phyloP scores from a whole-genome alignment of 768 basidiomycete species.

The Lactarius psammicola region DNA sequence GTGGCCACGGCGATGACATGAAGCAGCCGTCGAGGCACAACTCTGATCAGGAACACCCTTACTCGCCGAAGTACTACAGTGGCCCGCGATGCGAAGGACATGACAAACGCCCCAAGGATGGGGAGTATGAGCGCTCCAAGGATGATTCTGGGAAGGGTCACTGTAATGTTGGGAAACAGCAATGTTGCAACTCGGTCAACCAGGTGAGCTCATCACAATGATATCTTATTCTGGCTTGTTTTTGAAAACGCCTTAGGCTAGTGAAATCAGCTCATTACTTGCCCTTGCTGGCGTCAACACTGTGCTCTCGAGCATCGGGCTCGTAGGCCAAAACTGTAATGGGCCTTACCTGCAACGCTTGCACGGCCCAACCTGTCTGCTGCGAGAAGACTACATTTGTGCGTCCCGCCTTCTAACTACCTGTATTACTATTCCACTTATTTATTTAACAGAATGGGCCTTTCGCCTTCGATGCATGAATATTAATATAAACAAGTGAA shows the following conservation, averaged over 20 bases:
- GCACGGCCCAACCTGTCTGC: background rate
- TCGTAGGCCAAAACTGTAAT: background rate
- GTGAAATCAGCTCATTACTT: background rate
- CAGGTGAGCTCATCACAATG: background rate
- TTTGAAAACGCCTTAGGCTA: background rate
- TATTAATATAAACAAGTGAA: background rate
- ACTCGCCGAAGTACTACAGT: background rate
- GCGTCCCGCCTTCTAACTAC: background rate
- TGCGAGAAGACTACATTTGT: background rate
- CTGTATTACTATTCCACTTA: background rate
- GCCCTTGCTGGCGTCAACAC: background rate
- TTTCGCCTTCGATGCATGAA: background rate
- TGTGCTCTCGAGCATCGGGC: accelerated
- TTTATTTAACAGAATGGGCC: background rate
- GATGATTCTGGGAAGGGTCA: no score
- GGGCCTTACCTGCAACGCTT: background rate
- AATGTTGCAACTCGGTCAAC: background rate
- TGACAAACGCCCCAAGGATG: background rate
- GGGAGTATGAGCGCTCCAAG: background rate
- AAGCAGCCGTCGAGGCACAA: constrained; percentile 2
- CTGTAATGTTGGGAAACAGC: background rate
- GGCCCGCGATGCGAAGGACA: background rate
- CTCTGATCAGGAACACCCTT: background rate
- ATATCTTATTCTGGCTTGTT: background rate
- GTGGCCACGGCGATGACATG: background rate